Percentiles rank a stretch among this genome's conserved stretches.
Evolutionary conservation across 2,329 filamentous ascomycete genomes (phyloP).

Genomic region (Aureobasidium vineae): DNA sequence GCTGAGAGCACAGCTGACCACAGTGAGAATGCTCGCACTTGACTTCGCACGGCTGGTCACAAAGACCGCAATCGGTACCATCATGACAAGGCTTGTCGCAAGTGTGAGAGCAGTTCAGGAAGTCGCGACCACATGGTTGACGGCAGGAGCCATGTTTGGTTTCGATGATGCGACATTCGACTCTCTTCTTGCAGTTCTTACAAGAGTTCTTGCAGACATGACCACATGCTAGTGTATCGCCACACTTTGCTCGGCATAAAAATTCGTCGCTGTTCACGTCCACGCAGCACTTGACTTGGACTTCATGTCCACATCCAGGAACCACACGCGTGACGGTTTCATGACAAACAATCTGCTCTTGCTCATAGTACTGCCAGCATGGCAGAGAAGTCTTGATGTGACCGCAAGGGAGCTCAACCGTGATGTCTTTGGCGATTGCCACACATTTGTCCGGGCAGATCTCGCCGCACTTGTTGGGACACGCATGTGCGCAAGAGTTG

Average conservation of each 20-base stretch:
- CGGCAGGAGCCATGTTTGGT: slow-evolving; percentile 52
- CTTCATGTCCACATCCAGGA: too few relatives aligned
- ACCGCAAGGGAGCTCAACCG: slow-evolving; percentile 37
- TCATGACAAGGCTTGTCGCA: slow-evolving; percentile 58
- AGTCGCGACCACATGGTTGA: slow-evolving; percentile 52
- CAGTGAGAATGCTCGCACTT: slow-evolving; percentile 59
- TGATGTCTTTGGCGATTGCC: slow-evolving; percentile 33
- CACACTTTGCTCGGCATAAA: too few relatives aligned
- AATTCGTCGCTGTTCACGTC: too few relatives aligned
- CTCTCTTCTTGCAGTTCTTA: slow-evolving; percentile 47
- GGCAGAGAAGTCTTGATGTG: slow-evolving; percentile 32
- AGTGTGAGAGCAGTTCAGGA: slow-evolving; percentile 56
- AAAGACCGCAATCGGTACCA: slow-evolving; percentile 53
- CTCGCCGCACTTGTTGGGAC: too few relatives aligned
- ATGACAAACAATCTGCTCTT: slow-evolving; percentile 51
- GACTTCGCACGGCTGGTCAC: slow-evolving; percentile 53
- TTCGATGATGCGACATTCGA: slow-evolving; percentile 34
- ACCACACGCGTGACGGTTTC: slow-evolving; percentile 50
- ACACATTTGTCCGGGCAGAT: slow-evolving; percentile 35
- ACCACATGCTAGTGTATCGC: slow-evolving; percentile 53
- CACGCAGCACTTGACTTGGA: too few relatives aligned
- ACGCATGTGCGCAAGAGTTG: too few relatives aligned
- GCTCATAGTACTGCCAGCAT: slow-evolving; percentile 44
- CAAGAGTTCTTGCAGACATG: slow-evolving; percentile 57
- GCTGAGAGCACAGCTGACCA: slow-evolving; percentile 55